Base-by-base conservation (phyloP, 306 rosid genomes). In the Vachellia collinsii region DNA sequence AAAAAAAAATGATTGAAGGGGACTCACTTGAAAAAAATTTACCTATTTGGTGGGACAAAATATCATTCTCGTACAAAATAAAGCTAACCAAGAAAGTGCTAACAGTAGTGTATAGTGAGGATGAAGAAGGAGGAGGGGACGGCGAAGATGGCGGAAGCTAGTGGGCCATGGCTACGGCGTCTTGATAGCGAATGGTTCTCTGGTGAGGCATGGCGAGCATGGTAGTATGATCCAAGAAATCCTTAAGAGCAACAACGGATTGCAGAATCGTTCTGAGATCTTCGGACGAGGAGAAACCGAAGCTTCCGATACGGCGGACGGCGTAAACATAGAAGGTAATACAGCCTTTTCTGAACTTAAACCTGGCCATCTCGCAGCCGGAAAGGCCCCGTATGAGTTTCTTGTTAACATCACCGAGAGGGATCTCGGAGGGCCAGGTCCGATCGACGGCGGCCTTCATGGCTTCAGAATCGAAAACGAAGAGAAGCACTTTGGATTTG, bases 171-270 rank as follows among this genome's bases (percentile, higher is more conserved):
- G 98, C 98, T 23, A 89, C 91, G 3, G 93, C 81, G 23, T 81
- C 88, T 59, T 92, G 86, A 77, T 80, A 91, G 70, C 70, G 88
- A 36, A 96, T 90, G 73, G 82, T 90, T 89, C 97, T 92, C 76
- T 96, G 99, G 64, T 90, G 63, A 11, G 99, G 97, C 97, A 93
- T 79, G 23, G 99, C 93, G 54, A 96, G 94, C 99, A 96, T 96
- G 23, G 86, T 86, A 70, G 99, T 96, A 34, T 96, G 99, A 81
- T 96, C 99, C 91, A 96, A 85, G 90, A 96, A 96, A 84, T 96
- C 99, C 13, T 93, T 91, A 37, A 96, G 96, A 58, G 85, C 94
- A 29, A 93, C 94, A 10, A 96, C 97, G 6, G 97, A 92, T 25
- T 96, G 97, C 43, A 96, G 76, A 66, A 96, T 75, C 0, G 90